phyloP scores from a whole-genome alignment of 2,329 filamentous ascomycete genomes.

The Fusarium sp. region DNA sequence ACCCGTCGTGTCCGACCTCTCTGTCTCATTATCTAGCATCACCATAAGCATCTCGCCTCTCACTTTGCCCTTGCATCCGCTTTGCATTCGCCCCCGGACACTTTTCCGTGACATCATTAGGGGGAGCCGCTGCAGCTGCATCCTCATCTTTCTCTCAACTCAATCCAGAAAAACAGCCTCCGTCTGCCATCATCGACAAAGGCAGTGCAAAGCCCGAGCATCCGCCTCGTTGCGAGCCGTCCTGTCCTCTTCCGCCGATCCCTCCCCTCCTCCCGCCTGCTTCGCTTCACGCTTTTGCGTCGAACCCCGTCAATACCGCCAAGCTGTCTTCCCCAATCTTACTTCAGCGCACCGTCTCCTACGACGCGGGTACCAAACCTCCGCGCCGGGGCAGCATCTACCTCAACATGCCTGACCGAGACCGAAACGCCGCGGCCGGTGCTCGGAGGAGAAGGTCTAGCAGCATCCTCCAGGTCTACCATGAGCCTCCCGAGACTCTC shows the following conservation, averaged over 20 bases:
- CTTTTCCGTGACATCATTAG: constrained; percentile 47
- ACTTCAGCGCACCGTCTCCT: constrained; percentile 89
- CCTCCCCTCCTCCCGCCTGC: constrained; percentile 19
- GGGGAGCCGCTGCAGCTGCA: constrained; percentile 37
- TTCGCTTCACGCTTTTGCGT: constrained; percentile 25
- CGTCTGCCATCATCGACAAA: constrained; percentile 23
- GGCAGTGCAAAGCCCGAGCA: constrained; percentile 14
- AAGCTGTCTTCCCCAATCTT: constrained; percentile 94
- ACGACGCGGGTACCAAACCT: constrained; percentile 83
- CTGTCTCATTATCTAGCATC: constrained; percentile 33
- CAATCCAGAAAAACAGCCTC: constrained; percentile 13
- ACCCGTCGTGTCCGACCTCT: constrained; percentile 28
- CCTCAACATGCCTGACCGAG: constrained; percentile 70
- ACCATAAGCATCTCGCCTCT: constrained; percentile 23
- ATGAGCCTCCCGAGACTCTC: constrained; percentile 94
- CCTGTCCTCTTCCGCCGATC: constrained; percentile 16
- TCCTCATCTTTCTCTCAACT: constrained; percentile 16
- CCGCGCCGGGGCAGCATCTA: constrained; percentile 71
- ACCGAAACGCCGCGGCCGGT: constrained; percentile 55
- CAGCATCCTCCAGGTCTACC: constrained; percentile 92
- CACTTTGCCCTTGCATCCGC: constrained; percentile 39
- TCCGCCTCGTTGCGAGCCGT: constrained; percentile 11
- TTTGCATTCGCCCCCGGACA: constrained; percentile 32
- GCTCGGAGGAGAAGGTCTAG: constrained; percentile 93
- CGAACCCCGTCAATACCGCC: constrained; percentile 76